phyloP scores from a whole-genome alignment of 352 stramenopile genomes.

The Globisporangium cylindrosporum region DNA sequence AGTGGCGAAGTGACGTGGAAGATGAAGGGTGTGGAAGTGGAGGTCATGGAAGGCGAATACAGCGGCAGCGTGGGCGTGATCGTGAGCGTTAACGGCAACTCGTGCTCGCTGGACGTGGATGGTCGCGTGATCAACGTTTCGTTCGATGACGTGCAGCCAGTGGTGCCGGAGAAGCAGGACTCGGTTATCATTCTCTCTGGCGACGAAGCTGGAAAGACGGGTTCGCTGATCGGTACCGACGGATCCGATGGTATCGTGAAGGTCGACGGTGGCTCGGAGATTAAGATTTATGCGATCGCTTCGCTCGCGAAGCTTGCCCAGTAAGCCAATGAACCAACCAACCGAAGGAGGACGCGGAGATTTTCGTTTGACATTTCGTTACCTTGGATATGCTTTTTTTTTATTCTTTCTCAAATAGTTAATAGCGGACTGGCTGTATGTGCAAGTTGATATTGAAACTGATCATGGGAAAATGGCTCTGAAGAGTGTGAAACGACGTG shows the following conservation, averaged over 20 bases:
- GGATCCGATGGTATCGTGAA: conserved; percentile 86
- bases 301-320: conserved; percentile 82
- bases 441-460: conserved; percentile 4
- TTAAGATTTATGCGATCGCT: conserved; percentile 87
- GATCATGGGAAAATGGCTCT: neutral
- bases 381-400: neutral
- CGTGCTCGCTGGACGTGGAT: conserved; percentile 81
- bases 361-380: conserved; percentile 7
- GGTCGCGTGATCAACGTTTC: conserved; percentile 65
- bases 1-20: conserved; percentile 82
- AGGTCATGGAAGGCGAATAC: conserved; percentile 68
- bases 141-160: conserved; percentile 66
- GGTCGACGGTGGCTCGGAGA: conserved; percentile 84
- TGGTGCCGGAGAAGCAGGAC: conserved; percentile 84
- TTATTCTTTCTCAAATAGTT: conserved; percentile 11
- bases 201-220: conserved; percentile 81
- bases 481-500: conserved; percentile 9
- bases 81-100: conserved; percentile 59
- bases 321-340: conserved; percentile 29
- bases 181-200: conserved; percentile 85
- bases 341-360: neutral
- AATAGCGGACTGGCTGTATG: neutral
- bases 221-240: conserved; percentile 86
- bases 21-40: conserved; percentile 85
- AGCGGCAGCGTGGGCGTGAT: conserved; percentile 73